Conservation (phyloP, 805 yeast species). For the Sporopachydermia lactativora region DNA sequence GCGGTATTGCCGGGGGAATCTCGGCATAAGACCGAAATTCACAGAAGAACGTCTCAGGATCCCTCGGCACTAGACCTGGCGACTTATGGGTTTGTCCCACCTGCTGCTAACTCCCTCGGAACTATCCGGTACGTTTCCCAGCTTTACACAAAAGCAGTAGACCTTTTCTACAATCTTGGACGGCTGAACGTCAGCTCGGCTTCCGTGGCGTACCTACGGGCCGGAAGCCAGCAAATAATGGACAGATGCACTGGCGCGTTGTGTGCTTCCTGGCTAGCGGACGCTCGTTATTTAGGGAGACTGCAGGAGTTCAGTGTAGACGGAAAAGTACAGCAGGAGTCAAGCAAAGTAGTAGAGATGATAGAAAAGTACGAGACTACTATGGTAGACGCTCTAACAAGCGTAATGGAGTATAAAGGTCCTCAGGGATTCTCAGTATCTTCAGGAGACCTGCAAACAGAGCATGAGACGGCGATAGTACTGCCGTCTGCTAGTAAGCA, state of each 20-base stretch:
- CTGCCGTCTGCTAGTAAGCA: conserved; percentile 21
- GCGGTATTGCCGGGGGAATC: background rate
- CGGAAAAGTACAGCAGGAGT: conserved; percentile 15
- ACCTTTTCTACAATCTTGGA: conserved; percentile 28
- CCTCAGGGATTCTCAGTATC: conserved; percentile 10
- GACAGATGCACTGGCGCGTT: conserved; percentile 33
- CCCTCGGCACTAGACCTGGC: conserved; percentile 5
- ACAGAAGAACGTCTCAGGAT: conserved; percentile 9
- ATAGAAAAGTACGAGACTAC: conserved; percentile 24
- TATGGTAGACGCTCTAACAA: conserved; percentile 20
- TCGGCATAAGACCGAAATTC: conserved; percentile 3
- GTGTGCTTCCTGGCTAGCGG: conserved; percentile 37
- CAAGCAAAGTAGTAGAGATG: conserved; percentile 25
- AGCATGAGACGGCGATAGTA: conserved; percentile 5
- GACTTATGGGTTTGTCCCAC: conserved; percentile 46
- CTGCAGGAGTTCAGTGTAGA: conserved; percentile 28
- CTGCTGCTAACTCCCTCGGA: conserved; percentile 47
- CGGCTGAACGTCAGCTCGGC: conserved; percentile 27
- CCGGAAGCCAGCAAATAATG: conserved; percentile 22
- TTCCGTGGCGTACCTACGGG: conserved; percentile 23
- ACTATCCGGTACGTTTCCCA: conserved; percentile 36
- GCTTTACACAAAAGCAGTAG: conserved; percentile 29
- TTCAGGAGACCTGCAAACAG: conserved; percentile 6
- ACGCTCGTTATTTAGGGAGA: conserved; percentile 23
- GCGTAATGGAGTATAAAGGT: conserved; percentile 7